These are phyloP conservation scores for Epichloe baconii DNA, from an alignment of 2,329 filamentous ascomycete genomes.

Conservation along the genomic window DNA sequence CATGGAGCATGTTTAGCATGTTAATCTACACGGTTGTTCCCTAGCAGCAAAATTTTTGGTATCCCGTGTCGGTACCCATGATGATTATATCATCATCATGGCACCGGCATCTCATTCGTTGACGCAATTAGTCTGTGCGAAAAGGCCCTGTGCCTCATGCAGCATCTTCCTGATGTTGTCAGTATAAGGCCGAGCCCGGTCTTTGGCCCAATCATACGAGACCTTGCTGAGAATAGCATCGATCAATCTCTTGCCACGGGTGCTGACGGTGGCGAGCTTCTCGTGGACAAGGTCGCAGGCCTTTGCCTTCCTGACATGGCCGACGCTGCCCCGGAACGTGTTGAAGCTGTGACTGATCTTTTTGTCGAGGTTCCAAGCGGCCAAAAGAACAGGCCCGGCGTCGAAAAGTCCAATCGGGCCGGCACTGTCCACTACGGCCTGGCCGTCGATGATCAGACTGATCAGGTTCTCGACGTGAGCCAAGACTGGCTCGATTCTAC, in stretches of 20 bases:
- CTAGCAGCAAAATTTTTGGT: no score
- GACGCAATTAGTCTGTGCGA: neutral
- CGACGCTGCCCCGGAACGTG: neutral
- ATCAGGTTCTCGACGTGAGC: neutral
- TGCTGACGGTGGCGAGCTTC: neutral
- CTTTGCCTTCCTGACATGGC: neutral
- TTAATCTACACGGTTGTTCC: no score
- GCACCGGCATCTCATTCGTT: neutral
- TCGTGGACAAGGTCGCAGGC: neutral
- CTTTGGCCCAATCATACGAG: neutral
- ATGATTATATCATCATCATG: no score
- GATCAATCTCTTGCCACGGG: neutral
- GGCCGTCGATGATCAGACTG: neutral
- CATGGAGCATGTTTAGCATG: no score
- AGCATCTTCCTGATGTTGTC: neutral
- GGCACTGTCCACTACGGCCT: neutral
- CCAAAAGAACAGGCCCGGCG: neutral
- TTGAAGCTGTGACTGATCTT: neutral
- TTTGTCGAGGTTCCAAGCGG: neutral
- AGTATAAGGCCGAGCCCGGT: neutral
- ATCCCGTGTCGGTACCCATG: no score
- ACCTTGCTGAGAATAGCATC: constrained; percentile 1
- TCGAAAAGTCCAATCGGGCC: neutral
- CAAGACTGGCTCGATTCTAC: neutral
- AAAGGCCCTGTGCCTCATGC: neutral